Evolutionary conservation across 805 yeast species (phyloP).

Genomic region (Yarrowia sp.): DNA sequence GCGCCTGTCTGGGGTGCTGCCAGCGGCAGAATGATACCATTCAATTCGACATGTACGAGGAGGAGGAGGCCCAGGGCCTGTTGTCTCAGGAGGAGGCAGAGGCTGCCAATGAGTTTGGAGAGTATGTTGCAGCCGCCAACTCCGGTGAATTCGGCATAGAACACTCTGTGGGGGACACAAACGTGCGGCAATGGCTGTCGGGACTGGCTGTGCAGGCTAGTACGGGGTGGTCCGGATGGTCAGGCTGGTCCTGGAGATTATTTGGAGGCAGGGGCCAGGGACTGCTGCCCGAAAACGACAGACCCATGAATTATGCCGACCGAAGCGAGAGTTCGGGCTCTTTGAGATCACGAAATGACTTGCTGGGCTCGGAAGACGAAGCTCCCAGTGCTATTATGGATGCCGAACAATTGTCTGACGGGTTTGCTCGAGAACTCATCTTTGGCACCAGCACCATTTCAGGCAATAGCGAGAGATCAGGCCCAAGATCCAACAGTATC

Average conservation of each 20-base stretch:
- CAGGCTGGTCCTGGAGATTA: conserved; percentile 32
- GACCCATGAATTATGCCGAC: background rate
- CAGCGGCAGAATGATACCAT: background rate
- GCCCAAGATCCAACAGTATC: conserved; percentile 6
- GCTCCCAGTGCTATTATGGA: conserved; percentile 33
- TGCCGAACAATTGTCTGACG: conserved; percentile 26
- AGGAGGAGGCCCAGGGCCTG: conserved; percentile 24
- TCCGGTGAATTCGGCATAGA: conserved; percentile 27
- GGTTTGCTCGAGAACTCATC: conserved; percentile 24
- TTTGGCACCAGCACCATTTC: conserved; percentile 18
- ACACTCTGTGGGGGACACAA: conserved; percentile 22
- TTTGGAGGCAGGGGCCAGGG: conserved; percentile 17
- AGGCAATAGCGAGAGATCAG: conserved; percentile 7
- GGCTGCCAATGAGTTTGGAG: conserved; percentile 33
- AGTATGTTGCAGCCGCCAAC: conserved; percentile 16
- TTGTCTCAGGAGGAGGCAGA: conserved; percentile 29
- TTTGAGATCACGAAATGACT: conserved; percentile 12
- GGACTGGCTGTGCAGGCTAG: conserved; percentile 10
- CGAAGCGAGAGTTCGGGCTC: conserved; percentile 32
- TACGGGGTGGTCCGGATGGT: conserved; percentile 17
- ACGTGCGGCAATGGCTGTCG: conserved; percentile 27
- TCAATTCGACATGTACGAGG: conserved; percentile 36
- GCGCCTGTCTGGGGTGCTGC: conserved; percentile 23
- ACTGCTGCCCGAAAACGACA: background rate
- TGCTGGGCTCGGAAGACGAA: conserved; percentile 23